Conservation (phyloP, 352 stramenopile species). For the Pythium graminicola region DNA sequence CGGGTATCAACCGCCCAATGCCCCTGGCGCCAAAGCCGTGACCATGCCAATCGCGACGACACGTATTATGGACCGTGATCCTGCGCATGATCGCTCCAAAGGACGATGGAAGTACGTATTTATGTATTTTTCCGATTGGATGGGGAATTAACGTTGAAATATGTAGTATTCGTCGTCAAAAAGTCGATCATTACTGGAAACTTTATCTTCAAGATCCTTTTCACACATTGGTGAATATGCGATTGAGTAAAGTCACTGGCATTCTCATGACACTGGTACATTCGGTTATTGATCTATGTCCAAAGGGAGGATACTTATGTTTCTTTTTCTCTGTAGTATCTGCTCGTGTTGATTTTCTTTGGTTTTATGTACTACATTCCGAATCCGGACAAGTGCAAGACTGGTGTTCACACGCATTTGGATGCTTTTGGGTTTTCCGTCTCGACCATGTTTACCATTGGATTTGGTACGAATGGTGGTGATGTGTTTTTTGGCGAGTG, state of each 20-base stretch:
- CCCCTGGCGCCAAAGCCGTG: slow-evolving; percentile 18
- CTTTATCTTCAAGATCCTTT: slow-evolving; percentile 81
- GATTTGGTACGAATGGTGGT: slow-evolving; percentile 68
- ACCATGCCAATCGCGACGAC: slow-evolving; percentile 29
- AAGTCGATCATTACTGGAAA: slow-evolving; percentile 76
- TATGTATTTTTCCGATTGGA: neutral
- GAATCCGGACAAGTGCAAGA: slow-evolving; percentile 45
- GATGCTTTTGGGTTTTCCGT: slow-evolving; percentile 80
- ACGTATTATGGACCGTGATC: slow-evolving; percentile 70
- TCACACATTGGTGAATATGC: slow-evolving; percentile 77
- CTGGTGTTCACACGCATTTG: slow-evolving; percentile 56
- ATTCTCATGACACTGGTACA: slow-evolving; percentile 31
- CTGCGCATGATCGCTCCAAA: slow-evolving; percentile 57
- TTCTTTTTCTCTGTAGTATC: slow-evolving; percentile 36
- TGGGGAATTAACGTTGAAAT: neutral
- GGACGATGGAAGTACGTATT: slow-evolving; percentile 73
- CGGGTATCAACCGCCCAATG: slow-evolving; percentile 16
- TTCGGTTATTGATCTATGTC: no score
- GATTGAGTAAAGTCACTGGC: slow-evolving; percentile 67
- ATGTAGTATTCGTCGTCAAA: slow-evolving; percentile 67
- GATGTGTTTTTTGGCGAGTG: slow-evolving; percentile 90
- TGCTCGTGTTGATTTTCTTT: slow-evolving; percentile 59
- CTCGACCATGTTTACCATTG: slow-evolving; percentile 74
- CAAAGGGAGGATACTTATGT: neutral
- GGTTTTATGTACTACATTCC: slow-evolving; percentile 71